A percentile compares a stretch with the other conserved stretches of the same genome.
phyloP scores from a whole-genome alignment of 192 early-diverging fungal species.

The Powellomyces hirtus region DNA sequence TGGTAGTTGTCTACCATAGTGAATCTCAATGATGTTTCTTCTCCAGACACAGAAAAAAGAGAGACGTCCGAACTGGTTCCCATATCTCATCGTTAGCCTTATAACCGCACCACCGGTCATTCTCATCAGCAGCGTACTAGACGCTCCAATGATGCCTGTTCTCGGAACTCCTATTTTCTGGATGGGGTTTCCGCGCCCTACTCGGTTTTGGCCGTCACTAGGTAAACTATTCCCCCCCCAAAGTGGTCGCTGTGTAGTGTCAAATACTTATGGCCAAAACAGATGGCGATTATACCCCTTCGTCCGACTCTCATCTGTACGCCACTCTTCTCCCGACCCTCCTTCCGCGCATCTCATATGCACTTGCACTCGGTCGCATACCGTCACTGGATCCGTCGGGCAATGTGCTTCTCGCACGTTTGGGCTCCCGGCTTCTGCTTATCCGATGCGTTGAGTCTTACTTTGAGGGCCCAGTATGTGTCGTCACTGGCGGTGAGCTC shows the following conservation, averaged over 20 bases:
- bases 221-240: conserved; percentile 16
- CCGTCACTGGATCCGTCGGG: conserved; percentile 9
- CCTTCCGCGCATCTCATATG: conserved; percentile 20
- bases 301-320: conserved; percentile 35
- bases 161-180: conserved; percentile 42
- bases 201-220: conserved; percentile 35
- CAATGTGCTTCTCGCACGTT: conserved; percentile 24
- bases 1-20: background rate
- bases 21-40: background rate
- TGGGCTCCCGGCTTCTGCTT: conserved; percentile 37
- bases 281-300: conserved; percentile 34
- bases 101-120: conserved; percentile 27
- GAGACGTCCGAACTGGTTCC: conserved; percentile 15
- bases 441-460: conserved; percentile 36
- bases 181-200: conserved; percentile 39
- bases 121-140: conserved; percentile 25
- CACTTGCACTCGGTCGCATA: conserved; percentile 10
- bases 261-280: background rate
- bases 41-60: conserved; percentile 15
- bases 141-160: conserved; percentile 39
- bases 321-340: conserved; percentile 30
- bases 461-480: conserved; percentile 31
- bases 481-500: conserved; percentile 37
- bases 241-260: background rate
- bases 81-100: conserved; percentile 10